Percentiles rank a stretch among this genome's conserved stretches.
phyloP scores from a whole-genome alignment of 345 rosid genomes.

The Melaleuca quinquenervia region DNA sequence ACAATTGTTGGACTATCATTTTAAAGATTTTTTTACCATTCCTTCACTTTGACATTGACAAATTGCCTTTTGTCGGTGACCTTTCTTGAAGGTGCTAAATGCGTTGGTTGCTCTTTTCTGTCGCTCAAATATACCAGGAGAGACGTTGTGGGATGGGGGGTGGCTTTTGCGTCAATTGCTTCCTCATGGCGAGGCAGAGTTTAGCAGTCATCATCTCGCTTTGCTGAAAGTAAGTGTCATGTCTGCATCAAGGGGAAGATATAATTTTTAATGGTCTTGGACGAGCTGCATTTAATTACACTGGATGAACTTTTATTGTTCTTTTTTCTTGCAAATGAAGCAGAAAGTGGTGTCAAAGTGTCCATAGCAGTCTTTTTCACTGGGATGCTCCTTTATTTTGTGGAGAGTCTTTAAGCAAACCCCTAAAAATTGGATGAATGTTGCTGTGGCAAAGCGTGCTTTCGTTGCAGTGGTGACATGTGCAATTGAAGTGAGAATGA shows the following conservation, averaged over 20 bases:
- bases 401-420: neutral
- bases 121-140: conserved; percentile 81
- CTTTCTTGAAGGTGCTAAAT: conserved; percentile 63
- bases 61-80: neutral
- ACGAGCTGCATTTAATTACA: neutral
- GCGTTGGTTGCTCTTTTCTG: conserved; percentile 78
- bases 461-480: neutral
- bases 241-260: neutral
- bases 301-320: neutral
- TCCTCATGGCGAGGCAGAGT: conserved; percentile 80
- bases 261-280: neutral
- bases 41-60: neutral
- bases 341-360: neutral
- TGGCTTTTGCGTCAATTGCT: conserved; percentile 98
- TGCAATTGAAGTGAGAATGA: neutral
- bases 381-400: neutral
- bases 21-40: neutral
- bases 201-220: conserved; percentile 64
- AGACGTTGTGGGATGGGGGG: conserved; percentile 93
- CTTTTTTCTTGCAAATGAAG: neutral
- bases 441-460: neutral
- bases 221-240: conserved; percentile 47
- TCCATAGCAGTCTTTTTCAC: neutral
- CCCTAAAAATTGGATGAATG: neutral
- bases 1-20: neutral